A percentile compares a stretch with the other conserved stretches of the same genome.
phyloP scores from a whole-genome alignment of 352 stramenopile genomes.

The Phytophthora rubi region DNA sequence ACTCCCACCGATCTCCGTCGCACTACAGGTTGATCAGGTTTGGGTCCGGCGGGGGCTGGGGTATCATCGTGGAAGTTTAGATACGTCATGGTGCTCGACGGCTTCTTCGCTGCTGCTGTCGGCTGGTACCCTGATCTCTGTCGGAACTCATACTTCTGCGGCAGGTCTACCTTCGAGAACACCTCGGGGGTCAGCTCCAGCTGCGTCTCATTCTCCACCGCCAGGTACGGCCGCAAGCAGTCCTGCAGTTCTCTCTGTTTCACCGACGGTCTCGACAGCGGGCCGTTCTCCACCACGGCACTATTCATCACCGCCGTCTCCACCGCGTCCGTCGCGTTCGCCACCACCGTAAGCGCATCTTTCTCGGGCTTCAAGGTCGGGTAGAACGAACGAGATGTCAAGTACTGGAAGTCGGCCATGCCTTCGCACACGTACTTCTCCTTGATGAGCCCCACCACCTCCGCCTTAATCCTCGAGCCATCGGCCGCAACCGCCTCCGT shows the following conservation, averaged over 20 bases:
- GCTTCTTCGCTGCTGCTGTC: slow-evolving; percentile 61
- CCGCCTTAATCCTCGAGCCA: slow-evolving; percentile 33
- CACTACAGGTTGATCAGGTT: slow-evolving; percentile 56
- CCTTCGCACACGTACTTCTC: slow-evolving; percentile 89
- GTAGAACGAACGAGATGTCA: slow-evolving; percentile 70
- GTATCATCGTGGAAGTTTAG: slow-evolving; percentile 80
- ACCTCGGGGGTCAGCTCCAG: slow-evolving; percentile 83
- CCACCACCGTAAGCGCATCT: slow-evolving; percentile 34
- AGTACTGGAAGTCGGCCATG: slow-evolving; percentile 89
- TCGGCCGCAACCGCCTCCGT: slow-evolving; percentile 9
- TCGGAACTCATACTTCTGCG: slow-evolving; percentile 86
- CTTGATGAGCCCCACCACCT: slow-evolving; percentile 68
- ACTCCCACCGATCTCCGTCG: slow-evolving; percentile 59
- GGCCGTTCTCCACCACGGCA: slow-evolving; percentile 38
- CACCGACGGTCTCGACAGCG: slow-evolving; percentile 49
- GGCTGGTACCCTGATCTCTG: slow-evolving; percentile 78
- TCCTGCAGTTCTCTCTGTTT: slow-evolving; percentile 54
- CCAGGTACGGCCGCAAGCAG: slow-evolving; percentile 66
- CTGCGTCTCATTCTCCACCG: slow-evolving; percentile 52
- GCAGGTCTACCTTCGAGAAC: slow-evolving; percentile 85
- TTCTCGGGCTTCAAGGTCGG: slow-evolving; percentile 40
- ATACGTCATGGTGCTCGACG: slow-evolving; percentile 80
- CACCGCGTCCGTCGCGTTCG: slow-evolving; percentile 28
- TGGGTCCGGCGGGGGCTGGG: slow-evolving; percentile 51
- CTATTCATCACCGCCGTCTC: slow-evolving; percentile 36